Conservation (phyloP, 768 basidiomycete genomes). For the Mycena amicta region DNA sequence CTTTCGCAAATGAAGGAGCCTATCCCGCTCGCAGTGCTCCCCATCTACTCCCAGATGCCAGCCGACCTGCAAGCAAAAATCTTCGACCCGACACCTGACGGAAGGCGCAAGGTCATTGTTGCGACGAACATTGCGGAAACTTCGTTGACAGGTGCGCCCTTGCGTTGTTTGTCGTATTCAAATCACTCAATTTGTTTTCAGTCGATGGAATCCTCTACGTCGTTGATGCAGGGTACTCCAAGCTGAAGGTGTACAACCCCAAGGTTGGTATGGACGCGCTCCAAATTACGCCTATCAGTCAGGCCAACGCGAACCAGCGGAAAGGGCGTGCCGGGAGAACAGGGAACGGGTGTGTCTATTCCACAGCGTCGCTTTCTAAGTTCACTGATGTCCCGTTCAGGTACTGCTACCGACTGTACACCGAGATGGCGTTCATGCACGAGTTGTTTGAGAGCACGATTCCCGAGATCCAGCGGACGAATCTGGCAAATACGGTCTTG, state of each 20-base stretch:
- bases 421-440: slow-evolving; percentile 95
- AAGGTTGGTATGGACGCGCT: slow-evolving; percentile 99
- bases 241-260: slow-evolving; percentile 98
- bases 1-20: slow-evolving; percentile 91
- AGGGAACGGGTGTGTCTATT: slow-evolving; percentile 77
- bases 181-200: no score
- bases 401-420: slow-evolving; percentile 95
- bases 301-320: slow-evolving; percentile 96
- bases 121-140: slow-evolving; percentile 99
- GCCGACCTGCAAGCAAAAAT: slow-evolving; percentile 98
- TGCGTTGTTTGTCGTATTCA: slow-evolving; percentile 1
- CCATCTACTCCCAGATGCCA: slow-evolving; percentile 99
- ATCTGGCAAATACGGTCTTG: slow-evolving; percentile 94
- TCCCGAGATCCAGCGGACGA: slow-evolving; percentile 97
- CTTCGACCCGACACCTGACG: slow-evolving; percentile 92
- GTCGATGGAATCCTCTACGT: slow-evolving; percentile 98
- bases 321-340: slow-evolving; percentile 97
- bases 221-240: slow-evolving; percentile 95
- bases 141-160: slow-evolving; percentile 76
- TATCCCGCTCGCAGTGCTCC: slow-evolving; percentile 83
- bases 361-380: not conserved
- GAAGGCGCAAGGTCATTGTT: slow-evolving; percentile 94
- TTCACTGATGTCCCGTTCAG: slow-evolving; percentile 41
- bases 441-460: slow-evolving; percentile 96
- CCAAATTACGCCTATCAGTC: slow-evolving; percentile 98